These are phyloP conservation scores for Neofusicoccum sp. DNA, from an alignment of 2,329 filamentous ascomycete species.

Conservation along the genomic window DNA sequence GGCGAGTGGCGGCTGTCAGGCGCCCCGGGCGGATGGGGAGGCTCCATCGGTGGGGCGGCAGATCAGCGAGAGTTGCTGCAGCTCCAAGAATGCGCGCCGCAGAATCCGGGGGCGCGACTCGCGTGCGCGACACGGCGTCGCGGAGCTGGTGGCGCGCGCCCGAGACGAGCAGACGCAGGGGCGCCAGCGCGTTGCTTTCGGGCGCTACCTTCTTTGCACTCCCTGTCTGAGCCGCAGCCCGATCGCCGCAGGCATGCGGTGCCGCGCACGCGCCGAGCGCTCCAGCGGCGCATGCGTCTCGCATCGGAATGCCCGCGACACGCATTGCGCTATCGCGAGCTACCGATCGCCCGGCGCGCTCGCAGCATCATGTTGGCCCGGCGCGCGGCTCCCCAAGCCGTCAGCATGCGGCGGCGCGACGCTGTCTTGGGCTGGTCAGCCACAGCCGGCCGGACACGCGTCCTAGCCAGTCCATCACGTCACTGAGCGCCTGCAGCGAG, in stretches of 20 bases:
- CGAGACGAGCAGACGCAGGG: conserved; percentile 8
- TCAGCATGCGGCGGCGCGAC: neutral
- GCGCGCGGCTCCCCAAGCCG: neutral
- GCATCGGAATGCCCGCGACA: too few relatives aligned
- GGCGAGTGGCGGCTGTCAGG: neutral
- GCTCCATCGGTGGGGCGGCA: conserved; percentile 23
- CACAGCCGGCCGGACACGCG: conserved; percentile 7
- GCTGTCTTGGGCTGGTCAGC: too few relatives aligned
- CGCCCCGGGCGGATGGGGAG: conserved; percentile 14
- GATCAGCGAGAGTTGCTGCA: conserved; percentile 23
- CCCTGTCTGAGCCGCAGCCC: neutral
- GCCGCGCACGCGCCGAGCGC: neutral
- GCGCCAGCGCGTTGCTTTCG: conserved; percentile 2
- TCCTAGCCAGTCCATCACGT: conserved; percentile 14
- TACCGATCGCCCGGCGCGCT: conserved; percentile 5
- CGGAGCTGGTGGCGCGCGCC: neutral
- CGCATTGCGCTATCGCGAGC: conserved; percentile 5
- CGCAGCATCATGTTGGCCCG: too few relatives aligned
- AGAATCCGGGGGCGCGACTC: neutral
- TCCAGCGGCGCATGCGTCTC: too few relatives aligned
- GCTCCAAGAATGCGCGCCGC: too few relatives aligned
- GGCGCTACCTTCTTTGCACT: neutral
- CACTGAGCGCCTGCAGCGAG: neutral
- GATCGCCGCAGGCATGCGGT: too few relatives aligned
- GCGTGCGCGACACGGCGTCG: neutral